phyloP scores from a whole-genome alignment of 139 green algal genomes.

The Desmodesmus armatus region DNA sequence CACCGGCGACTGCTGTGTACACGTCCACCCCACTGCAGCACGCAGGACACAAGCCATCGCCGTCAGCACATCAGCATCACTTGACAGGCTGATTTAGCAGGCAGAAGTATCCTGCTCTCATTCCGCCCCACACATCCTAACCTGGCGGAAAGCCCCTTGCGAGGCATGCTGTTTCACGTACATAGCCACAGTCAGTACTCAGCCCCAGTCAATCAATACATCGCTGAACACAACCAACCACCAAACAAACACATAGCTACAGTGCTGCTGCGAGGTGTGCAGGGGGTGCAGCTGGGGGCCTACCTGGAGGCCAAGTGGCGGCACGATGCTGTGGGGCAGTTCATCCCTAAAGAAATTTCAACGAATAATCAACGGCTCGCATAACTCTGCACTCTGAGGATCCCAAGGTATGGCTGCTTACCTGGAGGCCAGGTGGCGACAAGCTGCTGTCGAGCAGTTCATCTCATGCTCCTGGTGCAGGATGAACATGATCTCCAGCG shows the following conservation, averaged over 20 bases:
- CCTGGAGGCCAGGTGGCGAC: conserved; percentile 61
- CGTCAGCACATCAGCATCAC: background rate
- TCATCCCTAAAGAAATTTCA: too few relatives aligned
- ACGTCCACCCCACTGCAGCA: conserved; percentile 91
- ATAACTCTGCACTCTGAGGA: too few relatives aligned
- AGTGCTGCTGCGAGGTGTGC: too few relatives aligned
- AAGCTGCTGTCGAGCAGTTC: conserved; percentile 90
- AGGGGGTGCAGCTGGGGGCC: background rate
- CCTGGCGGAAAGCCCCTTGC: background rate
- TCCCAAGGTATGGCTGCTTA: too few relatives aligned
- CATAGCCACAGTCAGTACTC: too few relatives aligned
- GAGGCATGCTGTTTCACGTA: too few relatives aligned
- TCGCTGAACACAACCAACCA: background rate
- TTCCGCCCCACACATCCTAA: conserved; percentile 13
- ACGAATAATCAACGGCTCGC: too few relatives aligned
- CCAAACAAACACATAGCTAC: background rate
- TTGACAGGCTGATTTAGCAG: background rate
- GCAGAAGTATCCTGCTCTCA: background rate
- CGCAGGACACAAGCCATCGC: background rate
- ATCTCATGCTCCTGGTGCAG: conserved; percentile 99
- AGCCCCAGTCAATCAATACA: background rate
- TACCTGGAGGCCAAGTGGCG: conserved; percentile 57
- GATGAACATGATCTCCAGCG: conserved; percentile 95
- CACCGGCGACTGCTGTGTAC: conserved; percentile 92
- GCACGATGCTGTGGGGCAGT: conserved; percentile 83